A percentile compares a stretch with the other conserved stretches of the same genome.
Conservation (phyloP, 495 filamentous ascomycete species). For the Elasticomyces elasticus region DNA sequence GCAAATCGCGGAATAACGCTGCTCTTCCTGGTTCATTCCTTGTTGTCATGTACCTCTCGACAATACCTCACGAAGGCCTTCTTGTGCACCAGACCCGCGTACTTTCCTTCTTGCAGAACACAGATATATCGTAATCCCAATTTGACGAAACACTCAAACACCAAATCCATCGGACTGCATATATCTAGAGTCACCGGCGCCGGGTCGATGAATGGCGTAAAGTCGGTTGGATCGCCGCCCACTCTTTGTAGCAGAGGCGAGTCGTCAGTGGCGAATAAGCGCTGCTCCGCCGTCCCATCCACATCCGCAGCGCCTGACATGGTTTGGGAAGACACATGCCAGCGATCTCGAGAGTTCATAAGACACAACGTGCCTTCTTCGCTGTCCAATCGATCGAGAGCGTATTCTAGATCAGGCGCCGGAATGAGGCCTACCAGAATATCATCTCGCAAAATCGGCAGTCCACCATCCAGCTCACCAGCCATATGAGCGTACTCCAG, state of each 20-base stretch:
- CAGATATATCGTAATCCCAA: conserved; percentile 88
- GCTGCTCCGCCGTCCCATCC: background rate
- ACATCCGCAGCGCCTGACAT: conserved; percentile 41
- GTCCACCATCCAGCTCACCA: conserved; percentile 84
- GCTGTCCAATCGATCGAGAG: conserved; percentile 67
- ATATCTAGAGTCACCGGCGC: conserved; percentile 83
- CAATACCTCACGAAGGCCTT: conserved; percentile 95
- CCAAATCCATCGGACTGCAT: conserved; percentile 83
- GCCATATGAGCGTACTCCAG: conserved; percentile 70
- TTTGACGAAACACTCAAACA: conserved; percentile 96
- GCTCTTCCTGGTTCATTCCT: background rate
- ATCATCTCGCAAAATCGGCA: conserved; percentile 71
- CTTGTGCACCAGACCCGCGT: conserved; percentile 87
- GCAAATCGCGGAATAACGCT: too few relatives aligned
- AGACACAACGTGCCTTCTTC: conserved; percentile 66
- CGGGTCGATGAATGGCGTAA: conserved; percentile 84
- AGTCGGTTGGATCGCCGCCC: conserved; percentile 56
- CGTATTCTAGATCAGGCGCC: conserved; percentile 89
- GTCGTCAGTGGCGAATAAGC: background rate
- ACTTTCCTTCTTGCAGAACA: conserved; percentile 71
- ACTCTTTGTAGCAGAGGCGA: background rate
- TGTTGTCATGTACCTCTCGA: conserved; percentile 54
- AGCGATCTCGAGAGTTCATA: conserved; percentile 57
- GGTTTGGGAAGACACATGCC: conserved; percentile 31
- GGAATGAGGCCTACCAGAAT: conserved; percentile 87